phyloP scores from a whole-genome alignment of 495 filamentous ascomycete species.

The Penicillium ochrochloron region DNA sequence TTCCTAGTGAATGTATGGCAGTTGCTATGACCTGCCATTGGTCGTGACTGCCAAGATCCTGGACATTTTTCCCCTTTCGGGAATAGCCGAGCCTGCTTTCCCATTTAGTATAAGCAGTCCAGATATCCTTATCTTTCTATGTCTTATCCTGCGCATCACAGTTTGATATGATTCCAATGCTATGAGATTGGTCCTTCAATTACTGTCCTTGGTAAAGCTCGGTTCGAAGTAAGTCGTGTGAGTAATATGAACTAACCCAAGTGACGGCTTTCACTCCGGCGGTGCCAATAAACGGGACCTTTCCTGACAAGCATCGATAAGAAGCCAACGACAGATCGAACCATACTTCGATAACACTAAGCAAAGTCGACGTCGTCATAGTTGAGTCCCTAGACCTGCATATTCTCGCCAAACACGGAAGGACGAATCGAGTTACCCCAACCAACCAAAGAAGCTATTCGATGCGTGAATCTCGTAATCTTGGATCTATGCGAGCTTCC shows the following conservation, averaged over 20 bases:
- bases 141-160: slow-evolving; percentile 6
- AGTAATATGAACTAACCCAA: background rate
- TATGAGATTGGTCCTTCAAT: background rate
- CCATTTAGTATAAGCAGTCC: slow-evolving; percentile 38
- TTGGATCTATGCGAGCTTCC: slow-evolving; percentile 22
- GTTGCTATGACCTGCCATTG: background rate
- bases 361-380: slow-evolving; percentile 9
- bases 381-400: slow-evolving; percentile 14
- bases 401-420: slow-evolving; percentile 37
- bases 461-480: slow-evolving; percentile 18
- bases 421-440: slow-evolving; percentile 25
- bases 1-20: background rate
- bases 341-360: background rate
- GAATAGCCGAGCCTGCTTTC: slow-evolving; percentile 30
- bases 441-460: slow-evolving; percentile 26
- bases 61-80: slow-evolving; percentile 46
- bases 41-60: slow-evolving; percentile 16
- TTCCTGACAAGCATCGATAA: slow-evolving; percentile 1
- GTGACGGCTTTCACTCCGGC: background rate
- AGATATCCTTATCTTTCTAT: slow-evolving; percentile 17
- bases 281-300: background rate
- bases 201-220: background rate
- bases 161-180: background rate
- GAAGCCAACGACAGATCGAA: slow-evolving; percentile 9
- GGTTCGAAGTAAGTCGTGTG: background rate